phyloP scores from a whole-genome alignment of 305 asterid species.

The Fraxinus baroniana region DNA sequence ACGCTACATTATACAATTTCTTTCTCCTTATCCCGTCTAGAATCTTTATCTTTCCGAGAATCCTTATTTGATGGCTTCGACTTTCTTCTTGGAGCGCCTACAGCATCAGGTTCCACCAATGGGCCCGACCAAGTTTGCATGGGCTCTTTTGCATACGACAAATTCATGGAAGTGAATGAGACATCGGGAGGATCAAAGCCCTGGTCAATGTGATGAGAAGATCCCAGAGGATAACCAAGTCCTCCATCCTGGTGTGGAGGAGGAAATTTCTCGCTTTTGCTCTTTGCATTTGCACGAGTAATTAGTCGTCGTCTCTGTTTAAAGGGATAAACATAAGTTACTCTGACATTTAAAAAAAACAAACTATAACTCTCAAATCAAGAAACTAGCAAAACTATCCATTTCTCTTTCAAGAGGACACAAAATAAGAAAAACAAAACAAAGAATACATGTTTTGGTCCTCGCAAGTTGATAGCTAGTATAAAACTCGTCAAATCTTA shows the following conservation, averaged over 20 bases:
- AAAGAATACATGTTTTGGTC: not conserved
- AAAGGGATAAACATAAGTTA: slow-evolving; percentile 9
- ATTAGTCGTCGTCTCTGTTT: slow-evolving; percentile 77
- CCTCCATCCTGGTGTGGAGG: slow-evolving; percentile 94
- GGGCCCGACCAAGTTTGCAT: slow-evolving; percentile 86
- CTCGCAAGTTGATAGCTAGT: not conserved
- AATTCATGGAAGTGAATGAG: slow-evolving; percentile 73
- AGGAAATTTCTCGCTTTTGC: slow-evolving; percentile 91
- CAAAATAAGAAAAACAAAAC: not conserved
- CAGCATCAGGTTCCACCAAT: slow-evolving; percentile 47
- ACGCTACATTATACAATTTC: slow-evolving; percentile 23
- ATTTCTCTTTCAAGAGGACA: not conserved
- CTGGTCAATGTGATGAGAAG: slow-evolving; percentile 73
- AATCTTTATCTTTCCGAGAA: slow-evolving; percentile 27
- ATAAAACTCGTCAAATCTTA: not conserved
- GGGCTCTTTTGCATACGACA: slow-evolving; percentile 68
- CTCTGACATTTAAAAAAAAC: not conserved
- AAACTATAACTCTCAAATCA: not conserved
- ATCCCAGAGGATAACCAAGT: slow-evolving; percentile 74
- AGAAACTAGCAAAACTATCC: not conserved
- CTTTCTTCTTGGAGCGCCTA: slow-evolving; percentile 57
- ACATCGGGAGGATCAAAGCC: slow-evolving; percentile 65
- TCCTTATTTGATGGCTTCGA: slow-evolving; percentile 42
- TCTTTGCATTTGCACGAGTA: slow-evolving; percentile 84
- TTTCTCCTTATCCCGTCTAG: slow-evolving; percentile 22